Base-by-base conservation (phyloP, 2,329 filamentous ascomycete species). In the Pezizomycotina sp. region DNA sequence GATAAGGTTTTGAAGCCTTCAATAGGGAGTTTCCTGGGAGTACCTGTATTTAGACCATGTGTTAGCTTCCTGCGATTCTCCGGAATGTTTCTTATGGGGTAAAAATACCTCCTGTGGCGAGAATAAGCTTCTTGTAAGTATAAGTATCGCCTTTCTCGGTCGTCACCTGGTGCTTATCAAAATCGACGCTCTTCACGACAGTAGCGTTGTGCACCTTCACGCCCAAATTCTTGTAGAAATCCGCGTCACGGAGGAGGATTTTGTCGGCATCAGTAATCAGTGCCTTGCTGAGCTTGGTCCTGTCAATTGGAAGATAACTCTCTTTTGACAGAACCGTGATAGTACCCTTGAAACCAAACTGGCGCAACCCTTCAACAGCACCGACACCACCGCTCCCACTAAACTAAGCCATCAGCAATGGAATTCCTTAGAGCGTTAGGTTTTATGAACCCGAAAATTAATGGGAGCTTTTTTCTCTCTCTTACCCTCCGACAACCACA, bases 281-380 rank as follows among this genome's bases (percentile, higher is more conserved):
- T 0, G 86, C 82, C 60, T 98, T 98, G 53, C 84, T 93, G 26
- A 98, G 68, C 64, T 95, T 95, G 7, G 89, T 82, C 13, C 89
- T 73, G 60, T 98, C 89, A 50, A 95, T 84, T 20, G 84, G 84
- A 21, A 77, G 67, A 55, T 89, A 77, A 14, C 79, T 77, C 58
- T 98, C 89, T 47, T 70, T 74, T 8, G 79, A 75, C 51, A 98
- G 74, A 51, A 92, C 64, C 1, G 83, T 91, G 48, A 98, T 74
- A 36, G 69, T 62, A 9, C 83, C 86, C 4, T 65, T 66, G 62
- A 75, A 95, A 19, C 84, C 83, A 45, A 76, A 72, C 46, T 78
- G 77, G 27, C 86, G 75, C 10, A 98, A 69, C 8, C 73, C 77
- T 55, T 95, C 82, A 27, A 92, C 63, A 4, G 78, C 68, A 19